Base-by-base conservation (phyloP, 106 monocot species). In the Dendrobium huoshanense region DNA sequence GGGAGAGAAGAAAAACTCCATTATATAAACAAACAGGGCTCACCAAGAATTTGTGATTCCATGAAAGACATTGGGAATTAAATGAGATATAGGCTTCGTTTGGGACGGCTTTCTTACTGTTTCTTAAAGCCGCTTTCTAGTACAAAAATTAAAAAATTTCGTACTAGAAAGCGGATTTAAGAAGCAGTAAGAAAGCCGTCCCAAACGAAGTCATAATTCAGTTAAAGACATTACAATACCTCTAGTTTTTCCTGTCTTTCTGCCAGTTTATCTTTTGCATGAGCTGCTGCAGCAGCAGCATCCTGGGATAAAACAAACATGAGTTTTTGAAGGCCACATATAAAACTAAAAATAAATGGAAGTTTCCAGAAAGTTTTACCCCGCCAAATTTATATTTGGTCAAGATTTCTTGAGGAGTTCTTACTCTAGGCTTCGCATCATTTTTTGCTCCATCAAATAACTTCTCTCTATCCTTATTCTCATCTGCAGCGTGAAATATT, bases 181-280 rank as follows among this genome's bases (percentile, higher is more conserved):
- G 31, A 31, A 31, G 31, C 31, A 31, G 31, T 1, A 31, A 31
- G 1, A 31, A 31, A 31, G 31, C 31, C 31, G 31, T 31, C 31
- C 31, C 31, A 31, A 31, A 31, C 31, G 31, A 31, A 31, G 1
- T 1, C 31, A 31, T 31, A 1, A 31, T 31, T 31, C 31, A 31
- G 31, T 31, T 31, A 31, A 31, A 31, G 31, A 31, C 31, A 31
- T 31, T 31, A 1, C 31, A 31, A 51, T 86, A 90, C 92, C 82
- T 95, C 88, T 75, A 98, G 98, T 56, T 98, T 98, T 77, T 98
- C 98, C 78, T 92, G 92, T 10, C 98, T 83, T 72, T 91, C 78
- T 16, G 79, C 77, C 41, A 98, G 95, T 88, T 98, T 98, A 25
- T 98, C 89, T 81, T 81, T 88, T 73, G 98, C 92, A 88, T 95